Evolutionary conservation across 2,329 filamentous ascomycete genomes (phyloP).

Genomic region (Cercospora citrullina): DNA sequence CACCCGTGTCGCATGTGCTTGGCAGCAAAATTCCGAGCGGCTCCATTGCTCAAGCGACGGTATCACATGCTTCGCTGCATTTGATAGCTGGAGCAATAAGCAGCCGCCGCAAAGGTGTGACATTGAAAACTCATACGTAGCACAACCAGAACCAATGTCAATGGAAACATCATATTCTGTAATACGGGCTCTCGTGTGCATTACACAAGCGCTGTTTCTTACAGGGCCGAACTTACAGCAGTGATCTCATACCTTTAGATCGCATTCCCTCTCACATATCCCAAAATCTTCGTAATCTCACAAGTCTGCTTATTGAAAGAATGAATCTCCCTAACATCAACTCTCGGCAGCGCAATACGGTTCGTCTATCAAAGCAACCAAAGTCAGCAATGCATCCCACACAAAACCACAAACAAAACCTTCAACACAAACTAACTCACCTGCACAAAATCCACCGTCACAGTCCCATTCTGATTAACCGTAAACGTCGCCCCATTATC

Average conservation of each 20-base stretch:
- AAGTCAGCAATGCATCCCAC: not conserved
- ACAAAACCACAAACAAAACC: not conserved
- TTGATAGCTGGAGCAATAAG: too few relatives aligned
- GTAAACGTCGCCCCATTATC: slow-evolving; percentile 9
- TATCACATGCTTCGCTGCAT: too few relatives aligned
- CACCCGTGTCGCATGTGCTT: too few relatives aligned
- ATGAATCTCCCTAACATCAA: slow-evolving; percentile 17
- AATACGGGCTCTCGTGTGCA: too few relatives aligned
- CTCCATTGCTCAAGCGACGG: too few relatives aligned
- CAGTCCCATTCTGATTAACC: slow-evolving; percentile 18
- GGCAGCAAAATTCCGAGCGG: too few relatives aligned
- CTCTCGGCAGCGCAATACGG: not conserved
- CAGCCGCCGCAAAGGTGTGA: too few relatives aligned
- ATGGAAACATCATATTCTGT: too few relatives aligned
- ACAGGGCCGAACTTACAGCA: not conserved
- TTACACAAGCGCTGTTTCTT: not conserved
- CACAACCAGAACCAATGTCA: too few relatives aligned
- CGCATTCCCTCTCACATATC: slow-evolving; percentile 1
- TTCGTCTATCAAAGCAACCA: not conserved
- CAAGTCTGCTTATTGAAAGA: slow-evolving; percentile 15
- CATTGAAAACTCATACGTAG: too few relatives aligned
- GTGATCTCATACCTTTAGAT: not conserved
- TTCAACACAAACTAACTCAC: too few relatives aligned
- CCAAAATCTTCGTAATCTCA: slow-evolving; percentile 16
- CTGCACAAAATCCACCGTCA: slow-evolving; percentile 19